Conservation (phyloP, 371 early-diverging fungal species). For the Mortierella sp. region DNA sequence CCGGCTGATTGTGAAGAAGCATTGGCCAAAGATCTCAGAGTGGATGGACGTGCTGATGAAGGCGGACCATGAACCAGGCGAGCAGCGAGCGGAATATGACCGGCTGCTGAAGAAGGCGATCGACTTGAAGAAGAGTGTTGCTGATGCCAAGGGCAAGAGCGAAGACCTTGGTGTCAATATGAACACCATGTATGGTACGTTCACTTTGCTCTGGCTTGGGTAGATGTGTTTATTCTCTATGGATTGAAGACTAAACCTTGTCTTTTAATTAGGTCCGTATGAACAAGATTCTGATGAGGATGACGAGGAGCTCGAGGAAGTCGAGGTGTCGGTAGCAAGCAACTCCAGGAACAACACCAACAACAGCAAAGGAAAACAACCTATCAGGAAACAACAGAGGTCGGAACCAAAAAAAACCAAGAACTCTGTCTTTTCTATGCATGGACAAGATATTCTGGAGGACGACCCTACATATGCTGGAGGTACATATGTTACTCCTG, state of each 20-base stretch:
- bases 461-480: constrained; percentile 53
- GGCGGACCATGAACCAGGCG: constrained; percentile 57
- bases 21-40: constrained; percentile 59
- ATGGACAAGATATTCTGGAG: constrained; percentile 39
- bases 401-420: not conserved
- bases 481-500: constrained; percentile 21
- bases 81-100: constrained; percentile 40
- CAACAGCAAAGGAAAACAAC: constrained; percentile 42
- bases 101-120: constrained; percentile 58
- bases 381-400: not conserved
- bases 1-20: constrained; percentile 62
- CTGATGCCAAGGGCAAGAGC: constrained; percentile 64
- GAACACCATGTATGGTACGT: constrained; percentile 57
- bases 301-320: constrained; percentile 71
- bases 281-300: constrained; percentile 67
- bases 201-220: not conserved
- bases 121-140: constrained; percentile 58
- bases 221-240: not conserved
- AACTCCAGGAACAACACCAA: not conserved
- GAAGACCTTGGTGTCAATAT: constrained; percentile 66
- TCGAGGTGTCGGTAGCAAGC: constrained; percentile 51
- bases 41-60: constrained; percentile 70
- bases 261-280: constrained; percentile 24
- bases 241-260: not conserved
- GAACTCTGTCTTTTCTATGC: constrained; percentile 51